phyloP scores from a whole-genome alignment of 768 basidiomycete genomes.

The Gymnopilus dilepis region DNA sequence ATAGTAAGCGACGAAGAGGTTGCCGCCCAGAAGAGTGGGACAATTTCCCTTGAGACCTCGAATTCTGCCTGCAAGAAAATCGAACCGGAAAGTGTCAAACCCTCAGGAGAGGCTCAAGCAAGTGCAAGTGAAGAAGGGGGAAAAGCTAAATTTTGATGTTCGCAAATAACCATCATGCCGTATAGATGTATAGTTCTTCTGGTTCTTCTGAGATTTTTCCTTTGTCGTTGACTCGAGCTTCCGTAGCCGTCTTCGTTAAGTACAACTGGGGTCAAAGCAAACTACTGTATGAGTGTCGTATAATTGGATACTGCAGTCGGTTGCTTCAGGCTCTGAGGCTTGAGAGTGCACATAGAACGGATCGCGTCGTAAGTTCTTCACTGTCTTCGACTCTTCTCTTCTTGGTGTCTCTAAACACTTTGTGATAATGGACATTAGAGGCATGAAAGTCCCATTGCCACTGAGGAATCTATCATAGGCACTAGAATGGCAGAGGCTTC shows the following conservation, averaged over 20 bases:
- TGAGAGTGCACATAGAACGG: background rate
- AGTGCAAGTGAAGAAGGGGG: slow-evolving; percentile 6
- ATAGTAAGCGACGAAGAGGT: slow-evolving; percentile 72
- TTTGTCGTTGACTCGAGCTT: slow-evolving; percentile 14
- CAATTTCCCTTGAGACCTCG: slow-evolving; percentile 14
- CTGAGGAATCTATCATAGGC: too few relatives aligned
- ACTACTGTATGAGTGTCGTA: background rate
- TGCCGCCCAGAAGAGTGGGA: slow-evolving; percentile 48
- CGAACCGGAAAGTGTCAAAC: background rate
- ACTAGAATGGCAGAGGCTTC: slow-evolving; percentile 12
- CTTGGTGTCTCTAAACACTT: too few relatives aligned
- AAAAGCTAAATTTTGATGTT: slow-evolving; percentile 23
- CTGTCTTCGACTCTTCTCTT: background rate
- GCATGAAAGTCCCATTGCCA: background rate
- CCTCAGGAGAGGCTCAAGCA: slow-evolving; percentile 2
- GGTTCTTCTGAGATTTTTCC: slow-evolving; percentile 8
- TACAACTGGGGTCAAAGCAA: slow-evolving; percentile 10
- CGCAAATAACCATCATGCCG: background rate
- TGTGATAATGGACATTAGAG: too few relatives aligned
- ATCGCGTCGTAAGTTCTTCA: background rate
- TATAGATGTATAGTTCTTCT: slow-evolving; percentile 12
- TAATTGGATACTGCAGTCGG: background rate
- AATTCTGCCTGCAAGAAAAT: slow-evolving; percentile 2
- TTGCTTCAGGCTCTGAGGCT: background rate
- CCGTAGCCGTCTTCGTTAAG: slow-evolving; percentile 14